These are phyloP conservation scores for Arachnomyces sp. DNA, from an alignment of 2,329 filamentous ascomycete species.

Conservation along the genomic window DNA sequence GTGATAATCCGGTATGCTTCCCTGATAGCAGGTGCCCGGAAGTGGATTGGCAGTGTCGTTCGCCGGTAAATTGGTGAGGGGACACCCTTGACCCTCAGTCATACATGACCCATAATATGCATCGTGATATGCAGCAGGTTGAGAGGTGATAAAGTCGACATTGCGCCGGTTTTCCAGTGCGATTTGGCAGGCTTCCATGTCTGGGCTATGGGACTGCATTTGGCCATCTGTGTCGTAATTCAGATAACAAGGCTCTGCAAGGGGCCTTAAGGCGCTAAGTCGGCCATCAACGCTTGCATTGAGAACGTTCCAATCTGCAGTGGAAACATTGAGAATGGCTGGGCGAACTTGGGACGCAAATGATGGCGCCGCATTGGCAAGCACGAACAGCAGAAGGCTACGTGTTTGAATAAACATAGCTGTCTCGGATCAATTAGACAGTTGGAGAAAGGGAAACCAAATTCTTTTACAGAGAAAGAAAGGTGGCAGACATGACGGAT, in stretches of 20 bases:
- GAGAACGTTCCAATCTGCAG: constrained; percentile 3
- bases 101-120: constrained; percentile 2
- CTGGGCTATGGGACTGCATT: constrained; percentile 4
- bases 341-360: constrained; percentile 1
- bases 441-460: too few relatives aligned
- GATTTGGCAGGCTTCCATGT: constrained; percentile 3
- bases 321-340: constrained; percentile 2
- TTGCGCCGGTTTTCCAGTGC: constrained; percentile 5
- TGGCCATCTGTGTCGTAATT: not conserved
- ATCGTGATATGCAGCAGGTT: constrained; percentile 5
- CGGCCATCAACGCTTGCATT: constrained; percentile 5
- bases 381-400: constrained; percentile 2
- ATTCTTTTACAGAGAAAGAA: too few relatives aligned
- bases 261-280: constrained; percentile 2
- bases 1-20: constrained; percentile 19
- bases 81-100: constrained; percentile 3
- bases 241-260: constrained; percentile 4
- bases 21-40: constrained; percentile 18
- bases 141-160: constrained; percentile 6
- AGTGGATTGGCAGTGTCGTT: constrained; percentile 1
- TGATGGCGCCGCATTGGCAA: constrained; percentile 1
- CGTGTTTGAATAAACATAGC: constrained; percentile 4
- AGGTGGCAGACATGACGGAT: too few relatives aligned
- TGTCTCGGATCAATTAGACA: constrained; percentile 1
- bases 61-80: constrained; percentile 3